Evolutionary conservation across 306 rosid species (phyloP), one percentile per base, ranked within the genome.

Genomic region (Pyrus communis): DNA sequence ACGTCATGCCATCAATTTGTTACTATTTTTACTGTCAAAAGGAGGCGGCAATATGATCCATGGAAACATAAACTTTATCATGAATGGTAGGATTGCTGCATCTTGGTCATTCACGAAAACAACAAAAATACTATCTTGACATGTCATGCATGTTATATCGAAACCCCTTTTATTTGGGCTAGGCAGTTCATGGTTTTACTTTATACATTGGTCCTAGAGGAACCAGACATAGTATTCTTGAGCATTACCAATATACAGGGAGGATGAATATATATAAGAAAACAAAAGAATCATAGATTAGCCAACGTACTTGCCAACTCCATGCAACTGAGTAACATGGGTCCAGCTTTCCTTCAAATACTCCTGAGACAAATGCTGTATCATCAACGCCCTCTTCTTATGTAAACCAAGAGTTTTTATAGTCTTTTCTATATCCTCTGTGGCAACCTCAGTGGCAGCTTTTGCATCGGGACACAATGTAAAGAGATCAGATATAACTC

Each of bases 271-370:
- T 11, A 13, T 11, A 60, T 18, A 28, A 40, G 42, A 45, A 59
- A 52, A 65, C 17, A 71, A 63, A 27, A 19, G 28, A 61, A 35
- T 31, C 15, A 25, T 64, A 72, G 73, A 40, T 54, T 67, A 38
- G 82, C 52, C 19, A 62, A 60, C 73, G 59, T 88, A 89, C 97
- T 87, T 92, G 85, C 96, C 97, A 77, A 92, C 86, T n/a, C 93
- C 91, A 55, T 79, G 87, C 79, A 92, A 79, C 63, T 88, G 79
- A 74, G 97, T 87, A n/a, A 88, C 97, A 59, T 90, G 85, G 33
- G 87, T 92, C 97, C 96, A 92, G 55, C 71, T 77, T 31, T 77
- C 88, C 40, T 76, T 67, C 81, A 92, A 70, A 82, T 92, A 93
- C 69, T 89, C 86, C 31, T 17, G 40, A 77, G 97, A 90, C 33